These are phyloP conservation scores for Tetraselmis chui DNA, from an alignment of 139 green algal genomes.

Conservation along the genomic window DNA sequence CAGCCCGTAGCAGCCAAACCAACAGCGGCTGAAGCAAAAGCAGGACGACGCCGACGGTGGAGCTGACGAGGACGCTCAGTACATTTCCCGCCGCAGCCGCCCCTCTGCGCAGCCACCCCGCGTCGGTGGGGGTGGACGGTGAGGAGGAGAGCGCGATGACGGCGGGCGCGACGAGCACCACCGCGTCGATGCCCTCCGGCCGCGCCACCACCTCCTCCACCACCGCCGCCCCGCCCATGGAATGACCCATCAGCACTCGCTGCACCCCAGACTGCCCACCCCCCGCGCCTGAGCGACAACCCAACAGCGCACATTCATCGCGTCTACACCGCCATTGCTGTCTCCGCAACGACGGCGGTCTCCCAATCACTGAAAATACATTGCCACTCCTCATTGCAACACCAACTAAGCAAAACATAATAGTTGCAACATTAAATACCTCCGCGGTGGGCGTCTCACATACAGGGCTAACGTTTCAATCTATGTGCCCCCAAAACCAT, in stretches of 20 bases:
- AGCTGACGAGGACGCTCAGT: slow-evolving; percentile 9
- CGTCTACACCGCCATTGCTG: no score
- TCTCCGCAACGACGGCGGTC: no score
- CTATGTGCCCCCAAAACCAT: no score
- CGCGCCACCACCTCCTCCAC: slow-evolving; percentile 43
- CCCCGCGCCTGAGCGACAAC: neutral
- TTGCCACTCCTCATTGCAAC: no score
- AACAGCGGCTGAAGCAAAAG: slow-evolving; percentile 37
- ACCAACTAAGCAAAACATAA: no score
- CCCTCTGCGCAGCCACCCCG: neutral
- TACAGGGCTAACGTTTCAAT: no score
- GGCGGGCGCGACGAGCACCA: slow-evolving; percentile 76
- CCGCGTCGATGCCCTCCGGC: slow-evolving; percentile 27
- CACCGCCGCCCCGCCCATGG: slow-evolving; percentile 56
- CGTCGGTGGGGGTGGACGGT: neutral
- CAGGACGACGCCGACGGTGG: slow-evolving; percentile 17
- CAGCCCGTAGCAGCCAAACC: slow-evolving; percentile 45
- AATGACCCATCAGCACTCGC: slow-evolving; percentile 71
- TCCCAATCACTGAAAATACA: no score
- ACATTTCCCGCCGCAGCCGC: neutral
- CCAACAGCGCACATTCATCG: no score
- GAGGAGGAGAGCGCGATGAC: slow-evolving; percentile 48
- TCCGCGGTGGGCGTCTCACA: no score
- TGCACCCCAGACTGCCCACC: slow-evolving; percentile 4
- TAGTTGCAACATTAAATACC: no score